A percentile compares a stretch with the other conserved stretches of the same genome.
phyloP scores from a whole-genome alignment of 2,329 filamentous ascomycete species.

The Pseudogymnoascus sp. region DNA sequence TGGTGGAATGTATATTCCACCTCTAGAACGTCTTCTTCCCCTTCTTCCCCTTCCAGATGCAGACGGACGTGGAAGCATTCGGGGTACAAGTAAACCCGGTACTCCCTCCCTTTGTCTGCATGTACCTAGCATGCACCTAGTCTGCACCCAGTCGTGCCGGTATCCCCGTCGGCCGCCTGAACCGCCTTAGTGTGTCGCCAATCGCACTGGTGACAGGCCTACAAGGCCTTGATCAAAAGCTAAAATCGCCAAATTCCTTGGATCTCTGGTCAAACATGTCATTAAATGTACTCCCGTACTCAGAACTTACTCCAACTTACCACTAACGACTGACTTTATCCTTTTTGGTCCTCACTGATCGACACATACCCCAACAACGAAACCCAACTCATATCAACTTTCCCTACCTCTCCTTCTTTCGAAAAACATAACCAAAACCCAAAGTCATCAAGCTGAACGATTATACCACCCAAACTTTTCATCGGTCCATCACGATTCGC shows the following conservation, averaged over 20 bases:
- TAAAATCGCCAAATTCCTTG: slow-evolving; percentile 8
- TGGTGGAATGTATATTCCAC: no score
- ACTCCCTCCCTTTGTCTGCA: background rate
- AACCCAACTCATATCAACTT: background rate
- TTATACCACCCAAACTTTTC: background rate
- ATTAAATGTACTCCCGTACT: slow-evolving; percentile 1
- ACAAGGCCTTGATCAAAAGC: background rate
- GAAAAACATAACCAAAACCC: background rate
- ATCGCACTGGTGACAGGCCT: slow-evolving; percentile 1
- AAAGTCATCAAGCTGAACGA: background rate
- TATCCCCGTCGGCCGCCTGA: background rate
- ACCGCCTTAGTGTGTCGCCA: background rate
- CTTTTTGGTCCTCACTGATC: slow-evolving; percentile 5
- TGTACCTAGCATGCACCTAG: background rate
- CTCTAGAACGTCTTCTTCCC: no score
- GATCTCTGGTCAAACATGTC: background rate
- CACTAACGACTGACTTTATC: slow-evolving; percentile 8
- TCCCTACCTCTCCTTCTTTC: background rate
- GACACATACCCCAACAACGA: slow-evolving; percentile 3
- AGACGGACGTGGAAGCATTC: background rate
- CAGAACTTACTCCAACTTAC: background rate
- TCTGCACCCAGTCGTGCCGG: background rate
- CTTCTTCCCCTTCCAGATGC: background rate
- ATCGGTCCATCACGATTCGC: background rate
- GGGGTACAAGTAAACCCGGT: background rate